phyloP scores from a whole-genome alignment of 306 rosid species.

The Ammopiptanthus mongolicus region DNA sequence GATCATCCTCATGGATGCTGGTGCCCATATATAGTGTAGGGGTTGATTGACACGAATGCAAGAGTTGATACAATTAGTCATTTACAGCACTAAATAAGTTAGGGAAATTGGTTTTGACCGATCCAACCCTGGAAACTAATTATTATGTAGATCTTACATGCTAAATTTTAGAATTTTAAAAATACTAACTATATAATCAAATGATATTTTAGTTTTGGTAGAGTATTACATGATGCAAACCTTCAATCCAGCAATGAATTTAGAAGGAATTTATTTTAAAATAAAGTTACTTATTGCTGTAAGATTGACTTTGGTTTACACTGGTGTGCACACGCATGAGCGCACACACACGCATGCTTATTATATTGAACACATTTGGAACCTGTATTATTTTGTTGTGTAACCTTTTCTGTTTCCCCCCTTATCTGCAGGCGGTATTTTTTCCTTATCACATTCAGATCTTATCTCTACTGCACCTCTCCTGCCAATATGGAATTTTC shows the following conservation, averaged over 20 bases:
- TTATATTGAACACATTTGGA: background rate
- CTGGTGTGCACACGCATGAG: background rate
- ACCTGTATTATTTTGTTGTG: background rate
- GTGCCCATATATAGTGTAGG: background rate
- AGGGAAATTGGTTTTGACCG: background rate
- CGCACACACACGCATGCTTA: background rate
- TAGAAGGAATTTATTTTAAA: background rate
- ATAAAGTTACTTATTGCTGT: background rate
- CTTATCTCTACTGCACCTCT: constrained; percentile 70
- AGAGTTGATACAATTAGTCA: background rate
- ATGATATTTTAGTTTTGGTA: background rate
- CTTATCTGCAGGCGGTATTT: constrained; percentile 69
- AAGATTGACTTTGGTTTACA: background rate
- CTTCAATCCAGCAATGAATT: background rate
- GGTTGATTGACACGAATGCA: background rate
- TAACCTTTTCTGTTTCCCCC: constrained; percentile 5
- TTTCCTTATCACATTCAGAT: constrained; percentile 75
- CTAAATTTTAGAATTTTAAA: background rate
- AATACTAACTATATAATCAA: background rate
- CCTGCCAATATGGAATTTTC: constrained; percentile 42
- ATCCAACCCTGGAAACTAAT: background rate
- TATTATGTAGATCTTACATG: background rate
- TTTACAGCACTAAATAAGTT: background rate
- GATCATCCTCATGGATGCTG: background rate
- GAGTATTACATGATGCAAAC: background rate